A percentile compares a stretch with the other conserved stretches of the same genome.
These are phyloP conservation scores for Zygnema circumcarinatum DNA, from an alignment of 139 green algal genomes.

Conservation along the genomic window DNA sequence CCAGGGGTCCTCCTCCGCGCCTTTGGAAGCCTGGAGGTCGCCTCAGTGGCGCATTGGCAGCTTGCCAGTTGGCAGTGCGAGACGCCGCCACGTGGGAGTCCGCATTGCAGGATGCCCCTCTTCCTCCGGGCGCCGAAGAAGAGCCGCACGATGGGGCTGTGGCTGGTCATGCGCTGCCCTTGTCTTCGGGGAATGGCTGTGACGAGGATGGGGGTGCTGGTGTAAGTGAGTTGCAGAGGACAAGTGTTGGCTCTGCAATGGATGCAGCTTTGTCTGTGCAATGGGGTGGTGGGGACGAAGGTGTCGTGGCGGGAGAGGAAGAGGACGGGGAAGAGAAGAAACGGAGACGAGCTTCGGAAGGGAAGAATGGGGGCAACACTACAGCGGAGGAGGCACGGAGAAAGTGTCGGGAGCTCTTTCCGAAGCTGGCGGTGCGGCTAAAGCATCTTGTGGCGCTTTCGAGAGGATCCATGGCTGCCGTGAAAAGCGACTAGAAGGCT, in stretches of 20 bases:
- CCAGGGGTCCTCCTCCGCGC: background rate
- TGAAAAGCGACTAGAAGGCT: background rate
- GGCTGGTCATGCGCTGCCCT: background rate
- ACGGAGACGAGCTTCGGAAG: background rate
- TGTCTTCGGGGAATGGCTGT: background rate
- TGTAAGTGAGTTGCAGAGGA: background rate
- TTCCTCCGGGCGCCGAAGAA: background rate
- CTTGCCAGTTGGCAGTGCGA: background rate
- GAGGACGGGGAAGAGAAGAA: background rate
- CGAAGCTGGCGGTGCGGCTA: background rate
- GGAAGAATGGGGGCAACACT: background rate
- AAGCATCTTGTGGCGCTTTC: background rate
- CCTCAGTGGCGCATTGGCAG: background rate
- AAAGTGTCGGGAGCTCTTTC: background rate
- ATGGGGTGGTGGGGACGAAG: background rate
- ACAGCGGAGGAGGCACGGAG: background rate
- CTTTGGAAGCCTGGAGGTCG: slow-evolving; percentile 2
- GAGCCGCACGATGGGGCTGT: background rate
- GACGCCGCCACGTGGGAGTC: background rate
- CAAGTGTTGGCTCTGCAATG: background rate
- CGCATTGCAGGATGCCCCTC: background rate
- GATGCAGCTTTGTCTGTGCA: background rate
- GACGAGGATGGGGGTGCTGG: background rate
- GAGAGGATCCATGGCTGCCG: background rate
- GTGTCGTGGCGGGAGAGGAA: background rate